These are phyloP conservation scores for Pachysandra terminalis DNA, from an alignment of 164 flowering plant species.

Conservation along the genomic window DNA sequence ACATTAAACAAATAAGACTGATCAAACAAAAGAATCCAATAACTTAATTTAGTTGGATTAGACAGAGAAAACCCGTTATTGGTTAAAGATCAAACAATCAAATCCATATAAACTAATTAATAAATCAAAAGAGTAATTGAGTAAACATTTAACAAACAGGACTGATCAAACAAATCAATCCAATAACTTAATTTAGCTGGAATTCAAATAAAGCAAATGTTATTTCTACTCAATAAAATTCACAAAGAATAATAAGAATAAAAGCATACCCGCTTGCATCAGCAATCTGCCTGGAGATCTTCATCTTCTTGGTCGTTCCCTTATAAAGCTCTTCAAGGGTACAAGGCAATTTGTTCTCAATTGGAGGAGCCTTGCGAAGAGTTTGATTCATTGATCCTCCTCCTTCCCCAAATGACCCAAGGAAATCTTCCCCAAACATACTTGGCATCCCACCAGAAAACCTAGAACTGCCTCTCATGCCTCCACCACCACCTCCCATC, in stretches of 20 bases:
- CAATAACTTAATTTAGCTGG: not conserved
- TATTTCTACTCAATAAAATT: not conserved
- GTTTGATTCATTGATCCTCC: constrained; percentile 20
- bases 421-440: constrained; percentile 50
- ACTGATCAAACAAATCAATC: not conserved
- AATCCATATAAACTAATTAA: too few relatives aligned
- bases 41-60: too few relatives aligned
- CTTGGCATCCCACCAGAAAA: constrained; percentile 22
- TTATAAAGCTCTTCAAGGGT: constrained; percentile 61
- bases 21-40: too few relatives aligned
- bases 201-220: too few relatives aligned
- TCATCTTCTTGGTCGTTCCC: constrained; percentile 65
- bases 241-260: not conserved
- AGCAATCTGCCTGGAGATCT: constrained; percentile 54
- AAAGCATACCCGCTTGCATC: constrained; percentile 53
- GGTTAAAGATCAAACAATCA: too few relatives aligned
- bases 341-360: constrained; percentile 51
- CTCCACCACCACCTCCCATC: constrained; percentile 33
- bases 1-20: too few relatives aligned
- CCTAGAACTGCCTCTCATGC: constrained; percentile 30
- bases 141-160: too few relatives aligned
- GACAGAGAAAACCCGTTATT: too few relatives aligned
- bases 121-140: too few relatives aligned
- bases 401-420: constrained; percentile 38
- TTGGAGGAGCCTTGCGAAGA: constrained; percentile 42